These are phyloP conservation scores for Lactifluus subvellereus DNA, from an alignment of 768 basidiomycete genomes.

Conservation along the genomic window DNA sequence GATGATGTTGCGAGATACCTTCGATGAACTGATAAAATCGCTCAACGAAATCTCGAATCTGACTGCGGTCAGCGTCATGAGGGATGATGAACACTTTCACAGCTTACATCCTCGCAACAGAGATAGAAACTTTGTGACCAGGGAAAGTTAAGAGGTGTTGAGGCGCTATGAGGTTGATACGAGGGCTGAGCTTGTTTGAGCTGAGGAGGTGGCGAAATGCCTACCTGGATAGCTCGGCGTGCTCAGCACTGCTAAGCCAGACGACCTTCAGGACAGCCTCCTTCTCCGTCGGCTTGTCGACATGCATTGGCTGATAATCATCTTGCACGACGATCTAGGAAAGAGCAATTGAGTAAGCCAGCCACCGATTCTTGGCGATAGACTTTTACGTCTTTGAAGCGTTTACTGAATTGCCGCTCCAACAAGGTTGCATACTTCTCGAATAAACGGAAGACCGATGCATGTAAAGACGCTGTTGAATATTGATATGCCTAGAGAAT, in stretches of 20 bases:
- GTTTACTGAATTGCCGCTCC: slow-evolving; percentile 70
- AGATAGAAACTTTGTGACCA: slow-evolving; percentile 95
- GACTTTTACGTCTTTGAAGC: slow-evolving; percentile 68
- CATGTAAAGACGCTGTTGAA: slow-evolving; percentile 74
- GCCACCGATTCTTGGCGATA: not conserved
- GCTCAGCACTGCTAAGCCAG: slow-evolving; percentile 72
- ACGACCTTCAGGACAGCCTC: slow-evolving; percentile 73
- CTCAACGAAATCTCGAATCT: slow-evolving; percentile 86
- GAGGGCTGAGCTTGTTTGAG: not conserved
- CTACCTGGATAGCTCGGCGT: slow-evolving; percentile 52
- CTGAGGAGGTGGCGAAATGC: not conserved
- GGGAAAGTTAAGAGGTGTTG: slow-evolving; percentile 69
- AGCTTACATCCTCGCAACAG: slow-evolving; percentile 83
- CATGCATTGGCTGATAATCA: slow-evolving; percentile 85
- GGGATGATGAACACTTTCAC: not conserved
- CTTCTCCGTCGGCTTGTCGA: slow-evolving; percentile 53
- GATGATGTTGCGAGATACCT: slow-evolving; percentile 86
- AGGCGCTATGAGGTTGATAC: slow-evolving; percentile 37
- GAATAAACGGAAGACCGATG: slow-evolving; percentile 81
- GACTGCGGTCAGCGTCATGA: slow-evolving; percentile 17
- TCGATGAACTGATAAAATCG: slow-evolving; percentile 97
- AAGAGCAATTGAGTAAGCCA: not conserved
- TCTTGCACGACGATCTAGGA: slow-evolving; percentile 75
- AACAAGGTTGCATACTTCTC: slow-evolving; percentile 83
- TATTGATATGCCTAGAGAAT: slow-evolving; percentile 68